phyloP scores from a whole-genome alignment of 768 basidiomycete species.

The Tulasnella sp. region DNA sequence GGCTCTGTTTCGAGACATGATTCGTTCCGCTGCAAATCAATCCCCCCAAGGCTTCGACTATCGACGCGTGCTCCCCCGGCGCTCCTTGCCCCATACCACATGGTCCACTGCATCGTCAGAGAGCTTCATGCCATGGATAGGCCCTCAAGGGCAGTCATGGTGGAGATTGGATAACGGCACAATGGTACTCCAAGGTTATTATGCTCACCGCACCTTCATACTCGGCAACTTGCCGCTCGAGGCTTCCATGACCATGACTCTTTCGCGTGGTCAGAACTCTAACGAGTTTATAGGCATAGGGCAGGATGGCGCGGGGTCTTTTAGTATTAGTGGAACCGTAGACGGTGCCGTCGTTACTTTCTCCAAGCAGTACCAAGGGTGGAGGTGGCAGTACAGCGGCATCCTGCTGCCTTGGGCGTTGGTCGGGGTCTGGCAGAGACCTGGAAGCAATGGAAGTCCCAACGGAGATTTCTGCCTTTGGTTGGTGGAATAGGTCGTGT shows the following conservation, averaged over 20 bases:
- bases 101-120: not conserved
- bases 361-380: not conserved
- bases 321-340: not conserved
- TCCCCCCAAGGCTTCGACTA: not conserved
- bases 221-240: not conserved
- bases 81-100: not conserved
- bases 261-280: not conserved
- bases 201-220: not conserved
- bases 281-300: not conserved
- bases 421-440: not conserved
- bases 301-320: not conserved
- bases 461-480: not conserved
- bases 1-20: not conserved
- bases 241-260: not conserved
- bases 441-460: not conserved
- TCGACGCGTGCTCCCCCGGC: not conserved
- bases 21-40: not conserved
- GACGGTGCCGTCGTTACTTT: not conserved
- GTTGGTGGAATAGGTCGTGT: not conserved
- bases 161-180: not conserved
- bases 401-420: slow-evolving; percentile 16
- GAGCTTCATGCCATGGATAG: not conserved
- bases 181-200: not conserved
- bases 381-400: slow-evolving; percentile 6
- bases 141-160: not conserved